Evolutionary conservation across 768 basidiomycete species (phyloP).

Genomic region (Galerina marginata): DNA sequence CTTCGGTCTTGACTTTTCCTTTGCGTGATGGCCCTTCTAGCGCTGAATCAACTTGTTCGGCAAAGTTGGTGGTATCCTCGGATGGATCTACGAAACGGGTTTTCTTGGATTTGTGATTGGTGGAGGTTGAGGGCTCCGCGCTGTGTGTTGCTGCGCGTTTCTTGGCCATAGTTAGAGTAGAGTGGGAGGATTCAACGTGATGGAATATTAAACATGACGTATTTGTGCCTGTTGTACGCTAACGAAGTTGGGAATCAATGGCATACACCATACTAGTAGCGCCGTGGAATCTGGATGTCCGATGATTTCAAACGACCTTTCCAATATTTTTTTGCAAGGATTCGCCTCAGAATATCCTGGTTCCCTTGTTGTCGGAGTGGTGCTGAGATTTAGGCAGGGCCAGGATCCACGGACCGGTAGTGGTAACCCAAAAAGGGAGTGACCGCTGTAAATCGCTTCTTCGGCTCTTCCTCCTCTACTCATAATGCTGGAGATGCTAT

Average conservation of each 20-base stretch:
- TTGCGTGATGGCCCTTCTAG: constrained; percentile 75
- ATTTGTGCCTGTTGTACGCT: background rate
- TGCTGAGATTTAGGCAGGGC: background rate
- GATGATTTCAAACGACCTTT: too few species aligned
- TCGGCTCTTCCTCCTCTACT: constrained; percentile 23
- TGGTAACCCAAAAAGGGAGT: constrained; percentile 15
- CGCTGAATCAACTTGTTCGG: constrained; percentile 75
- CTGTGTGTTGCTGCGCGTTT: constrained; percentile 40
- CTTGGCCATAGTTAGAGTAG: constrained; percentile 30
- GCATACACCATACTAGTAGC: too few species aligned
- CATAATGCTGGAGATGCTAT: constrained; percentile 34
- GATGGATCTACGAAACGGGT: constrained; percentile 79
- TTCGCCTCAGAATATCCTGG: too few species aligned
- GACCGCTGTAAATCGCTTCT: constrained; percentile 11
- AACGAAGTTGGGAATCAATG: background rate
- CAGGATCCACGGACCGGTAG: constrained; percentile 10
- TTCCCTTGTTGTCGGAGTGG: too few species aligned
- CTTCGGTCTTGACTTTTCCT: constrained; percentile 79
- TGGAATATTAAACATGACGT: background rate
- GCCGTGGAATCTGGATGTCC: too few species aligned
- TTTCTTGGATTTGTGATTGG: constrained; percentile 57
- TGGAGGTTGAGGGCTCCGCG: constrained; percentile 34
- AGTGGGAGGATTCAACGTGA: background rate
- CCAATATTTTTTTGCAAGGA: too few species aligned
- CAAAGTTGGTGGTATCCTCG: constrained; percentile 78